Conservation (phyloP, 2,329 filamentous ascomycete species). For the Exophiala mesophila region DNA sequence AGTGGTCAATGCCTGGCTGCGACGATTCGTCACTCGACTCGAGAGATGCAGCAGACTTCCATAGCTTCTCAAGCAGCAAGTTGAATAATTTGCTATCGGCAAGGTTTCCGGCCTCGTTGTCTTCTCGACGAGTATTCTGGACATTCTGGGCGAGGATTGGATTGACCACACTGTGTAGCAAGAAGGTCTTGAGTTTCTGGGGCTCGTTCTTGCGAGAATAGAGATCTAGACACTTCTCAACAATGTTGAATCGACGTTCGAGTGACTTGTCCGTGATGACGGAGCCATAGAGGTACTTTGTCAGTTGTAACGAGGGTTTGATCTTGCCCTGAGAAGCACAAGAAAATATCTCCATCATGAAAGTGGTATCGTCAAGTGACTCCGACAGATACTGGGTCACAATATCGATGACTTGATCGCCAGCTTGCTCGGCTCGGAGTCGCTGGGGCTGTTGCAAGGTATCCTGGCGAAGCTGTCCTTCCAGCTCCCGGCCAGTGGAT, state of each 20-base stretch:
- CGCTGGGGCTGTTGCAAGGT: slow-evolving; percentile 67
- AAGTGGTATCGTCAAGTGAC: slow-evolving; percentile 71
- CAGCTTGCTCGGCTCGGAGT: slow-evolving; percentile 80
- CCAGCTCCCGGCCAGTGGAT: slow-evolving; percentile 69
- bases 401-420: slow-evolving; percentile 80
- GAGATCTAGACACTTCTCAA: slow-evolving; percentile 80
- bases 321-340: slow-evolving; percentile 78
- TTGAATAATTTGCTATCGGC: slow-evolving; percentile 86
- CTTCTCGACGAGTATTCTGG: slow-evolving; percentile 68
- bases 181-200: slow-evolving; percentile 88
- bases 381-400: slow-evolving; percentile 74
- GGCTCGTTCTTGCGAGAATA: slow-evolving; percentile 74
- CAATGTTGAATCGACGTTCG: slow-evolving; percentile 76
- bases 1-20: slow-evolving; percentile 87
- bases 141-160: slow-evolving; percentile 96
- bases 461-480: slow-evolving; percentile 66
- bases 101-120: slow-evolving; percentile 60
- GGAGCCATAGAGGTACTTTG: slow-evolving; percentile 75
- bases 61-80: slow-evolving; percentile 84
- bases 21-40: slow-evolving; percentile 77
- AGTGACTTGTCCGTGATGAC: slow-evolving; percentile 81
- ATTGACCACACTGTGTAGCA: slow-evolving; percentile 88
- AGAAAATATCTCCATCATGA: slow-evolving; percentile 79
- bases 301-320: slow-evolving; percentile 68
- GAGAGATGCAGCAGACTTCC: slow-evolving; percentile 73